Conservation (phyloP, 2,329 filamentous ascomycete species). For the Scedosporium dehoogii region DNA sequence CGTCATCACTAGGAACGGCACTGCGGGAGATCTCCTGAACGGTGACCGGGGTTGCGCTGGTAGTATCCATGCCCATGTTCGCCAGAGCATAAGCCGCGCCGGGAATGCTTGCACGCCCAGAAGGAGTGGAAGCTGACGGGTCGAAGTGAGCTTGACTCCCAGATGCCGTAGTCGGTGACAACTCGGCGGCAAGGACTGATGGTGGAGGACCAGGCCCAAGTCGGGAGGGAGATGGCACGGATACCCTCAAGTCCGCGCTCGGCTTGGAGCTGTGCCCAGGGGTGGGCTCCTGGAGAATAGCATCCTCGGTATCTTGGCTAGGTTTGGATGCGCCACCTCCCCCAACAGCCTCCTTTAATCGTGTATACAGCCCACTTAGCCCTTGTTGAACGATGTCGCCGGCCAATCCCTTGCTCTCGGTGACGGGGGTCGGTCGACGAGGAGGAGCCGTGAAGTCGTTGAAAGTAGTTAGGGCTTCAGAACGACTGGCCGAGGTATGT, state of each 20-base stretch:
- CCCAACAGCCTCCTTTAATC: conserved; percentile 73
- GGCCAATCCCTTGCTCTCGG: conserved; percentile 60
- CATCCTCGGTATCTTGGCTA: conserved; percentile 29
- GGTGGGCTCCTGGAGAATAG: conserved; percentile 30
- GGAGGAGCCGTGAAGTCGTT: conserved; percentile 77
- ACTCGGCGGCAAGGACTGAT: not conserved
- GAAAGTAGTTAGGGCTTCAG: conserved; percentile 79
- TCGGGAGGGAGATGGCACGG: conserved; percentile 29
- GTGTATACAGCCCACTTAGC: conserved; percentile 79
- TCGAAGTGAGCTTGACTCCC: not conserved
- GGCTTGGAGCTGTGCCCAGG: conserved; percentile 31
- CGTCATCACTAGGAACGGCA: conserved; percentile 2
- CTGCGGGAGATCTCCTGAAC: not conserved
- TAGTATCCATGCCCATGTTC: conserved; percentile 1
- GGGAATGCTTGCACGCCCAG: conserved; percentile 1
- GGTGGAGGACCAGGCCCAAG: conserved; percentile 25
- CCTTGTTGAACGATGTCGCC: conserved; percentile 75
- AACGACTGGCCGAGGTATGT: conserved; percentile 78
- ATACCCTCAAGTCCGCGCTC: conserved; percentile 30
- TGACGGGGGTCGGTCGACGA: conserved; percentile 43
- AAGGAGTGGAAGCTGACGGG: not conserved
- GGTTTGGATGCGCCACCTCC: conserved; percentile 41
- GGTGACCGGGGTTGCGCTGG: not conserved
- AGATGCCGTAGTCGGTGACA: not conserved
- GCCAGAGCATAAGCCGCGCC: conserved; percentile 2